A percentile compares a stretch with the other conserved stretches of the same genome.
These are phyloP conservation scores for Megacollybia platyphylla DNA, from an alignment of 1,284 basidiomycete species.

Conservation along the genomic window DNA sequence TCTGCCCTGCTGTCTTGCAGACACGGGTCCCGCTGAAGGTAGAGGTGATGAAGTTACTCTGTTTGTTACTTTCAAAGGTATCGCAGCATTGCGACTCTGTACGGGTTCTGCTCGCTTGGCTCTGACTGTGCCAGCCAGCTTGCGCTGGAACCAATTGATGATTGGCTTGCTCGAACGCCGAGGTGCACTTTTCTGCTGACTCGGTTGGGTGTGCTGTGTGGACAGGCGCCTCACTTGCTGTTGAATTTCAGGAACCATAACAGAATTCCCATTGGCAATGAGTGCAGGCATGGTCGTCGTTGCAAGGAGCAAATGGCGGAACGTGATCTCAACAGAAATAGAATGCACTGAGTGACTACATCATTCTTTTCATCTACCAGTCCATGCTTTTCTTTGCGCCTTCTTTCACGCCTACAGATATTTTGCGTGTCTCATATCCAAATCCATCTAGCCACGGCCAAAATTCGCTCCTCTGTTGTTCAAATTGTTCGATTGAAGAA, in stretches of 20 bases:
- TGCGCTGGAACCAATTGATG: constrained; percentile 86
- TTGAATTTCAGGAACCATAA: neutral
- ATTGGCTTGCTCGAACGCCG: constrained; percentile 73
- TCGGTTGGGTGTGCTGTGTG: constrained; percentile 16
- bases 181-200: constrained; percentile 41
- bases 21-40: constrained; percentile 14
- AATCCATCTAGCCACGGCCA: constrained; percentile 96
- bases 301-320: neutral
- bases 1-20: constrained; percentile 22
- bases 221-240: neutral
- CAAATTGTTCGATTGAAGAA: constrained; percentile 61
- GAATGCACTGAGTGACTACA: too few species aligned
- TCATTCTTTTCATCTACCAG: constrained; percentile 41
- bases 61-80: constrained; percentile 16
- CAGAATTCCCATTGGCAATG: neutral
- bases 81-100: constrained; percentile 15
- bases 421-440: constrained; percentile 72
- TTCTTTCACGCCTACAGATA: constrained; percentile 37
- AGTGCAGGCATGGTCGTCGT: neutral
- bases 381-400: constrained; percentile 54
- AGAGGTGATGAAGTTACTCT: constrained; percentile 28
- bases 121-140: constrained; percentile 60
- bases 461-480: constrained; percentile 55
- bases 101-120: constrained; percentile 18
- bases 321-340: too few species aligned